Evolutionary conservation across 2,329 filamentous ascomycete species (phyloP).

Genomic region (Claviceps pazoutovae): DNA sequence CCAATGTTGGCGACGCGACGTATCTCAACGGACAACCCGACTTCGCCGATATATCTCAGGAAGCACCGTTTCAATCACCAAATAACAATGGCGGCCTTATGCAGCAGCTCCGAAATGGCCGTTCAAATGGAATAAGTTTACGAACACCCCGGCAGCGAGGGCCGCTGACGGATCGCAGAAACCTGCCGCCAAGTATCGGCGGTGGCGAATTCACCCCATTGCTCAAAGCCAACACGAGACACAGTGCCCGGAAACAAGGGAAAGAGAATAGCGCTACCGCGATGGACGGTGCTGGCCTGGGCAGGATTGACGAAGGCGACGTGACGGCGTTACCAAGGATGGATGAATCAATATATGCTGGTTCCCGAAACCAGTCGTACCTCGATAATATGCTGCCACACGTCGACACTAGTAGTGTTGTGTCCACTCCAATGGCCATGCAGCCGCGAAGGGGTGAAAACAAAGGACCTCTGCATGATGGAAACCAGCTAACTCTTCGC

Average conservation of each 20-base stretch:
- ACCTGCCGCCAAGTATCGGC: slow-evolving; percentile 49
- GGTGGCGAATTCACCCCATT: slow-evolving; percentile 86
- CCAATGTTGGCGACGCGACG: slow-evolving; percentile 71
- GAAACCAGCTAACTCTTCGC: slow-evolving; percentile 78
- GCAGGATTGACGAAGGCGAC: slow-evolving; percentile 55
- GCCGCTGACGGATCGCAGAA: slow-evolving; percentile 57
- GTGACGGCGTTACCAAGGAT: slow-evolving; percentile 61
- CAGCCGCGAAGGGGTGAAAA: slow-evolving; percentile 48
- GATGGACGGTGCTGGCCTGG: slow-evolving; percentile 54
- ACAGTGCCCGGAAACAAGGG: slow-evolving; percentile 50
- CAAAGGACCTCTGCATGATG: slow-evolving; percentile 62
- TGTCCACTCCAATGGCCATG: slow-evolving; percentile 68
- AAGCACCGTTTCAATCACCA: slow-evolving; percentile 75
- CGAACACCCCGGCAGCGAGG: slow-evolving; percentile 61
- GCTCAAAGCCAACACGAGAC: slow-evolving; percentile 66
- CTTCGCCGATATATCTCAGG: slow-evolving; percentile 67
- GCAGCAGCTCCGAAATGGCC: slow-evolving; percentile 57
- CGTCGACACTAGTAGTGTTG: slow-evolving; percentile 62
- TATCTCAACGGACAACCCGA: slow-evolving; percentile 57
- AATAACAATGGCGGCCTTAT: slow-evolving; percentile 56
- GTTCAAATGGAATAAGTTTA: slow-evolving; percentile 40
- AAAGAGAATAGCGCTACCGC: slow-evolving; percentile 47
- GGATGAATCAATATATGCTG: slow-evolving; percentile 57
- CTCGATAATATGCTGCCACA: slow-evolving; percentile 61
- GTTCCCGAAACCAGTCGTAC: slow-evolving; percentile 50